Conservation (phyloP, 2,329 filamentous ascomycete species). For the Leptographium lundbergii region DNA sequence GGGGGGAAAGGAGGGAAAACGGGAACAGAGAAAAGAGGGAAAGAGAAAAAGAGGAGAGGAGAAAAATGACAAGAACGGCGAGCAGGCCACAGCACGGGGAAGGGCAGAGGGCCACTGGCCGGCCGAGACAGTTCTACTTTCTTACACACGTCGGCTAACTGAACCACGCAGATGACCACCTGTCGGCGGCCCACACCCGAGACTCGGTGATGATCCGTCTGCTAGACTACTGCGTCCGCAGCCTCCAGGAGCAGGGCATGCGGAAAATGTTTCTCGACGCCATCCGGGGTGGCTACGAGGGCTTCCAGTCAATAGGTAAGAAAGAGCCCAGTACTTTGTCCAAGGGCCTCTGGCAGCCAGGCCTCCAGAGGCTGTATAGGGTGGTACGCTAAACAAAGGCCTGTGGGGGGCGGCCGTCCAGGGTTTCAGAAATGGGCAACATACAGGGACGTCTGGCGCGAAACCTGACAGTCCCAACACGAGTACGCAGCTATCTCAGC, state of each 20-base stretch:
- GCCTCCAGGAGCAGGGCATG: constrained; percentile 36
- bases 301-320: constrained; percentile 39
- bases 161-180: constrained; percentile 25
- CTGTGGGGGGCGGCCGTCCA: constrained; percentile 14
- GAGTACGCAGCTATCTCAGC: background rate
- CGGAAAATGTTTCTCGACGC: constrained; percentile 42
- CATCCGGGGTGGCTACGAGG: constrained; percentile 35
- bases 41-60: background rate
- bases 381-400: background rate
- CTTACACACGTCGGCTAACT: background rate
- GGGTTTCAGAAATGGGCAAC: constrained; percentile 46
- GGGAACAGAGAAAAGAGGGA: background rate
- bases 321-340: background rate
- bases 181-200: constrained; percentile 28
- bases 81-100: background rate
- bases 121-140: background rate
- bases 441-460: constrained; percentile 43
- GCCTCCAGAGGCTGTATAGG: background rate
- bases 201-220: constrained; percentile 40
- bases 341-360: background rate
- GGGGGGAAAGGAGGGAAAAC: background rate
- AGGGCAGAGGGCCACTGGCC: background rate
- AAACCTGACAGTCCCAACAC: constrained; percentile 10
- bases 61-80: background rate
- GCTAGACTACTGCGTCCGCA: constrained; percentile 37